Conservation (phyloP, 345 rosid species). For the Viola odorata region DNA sequence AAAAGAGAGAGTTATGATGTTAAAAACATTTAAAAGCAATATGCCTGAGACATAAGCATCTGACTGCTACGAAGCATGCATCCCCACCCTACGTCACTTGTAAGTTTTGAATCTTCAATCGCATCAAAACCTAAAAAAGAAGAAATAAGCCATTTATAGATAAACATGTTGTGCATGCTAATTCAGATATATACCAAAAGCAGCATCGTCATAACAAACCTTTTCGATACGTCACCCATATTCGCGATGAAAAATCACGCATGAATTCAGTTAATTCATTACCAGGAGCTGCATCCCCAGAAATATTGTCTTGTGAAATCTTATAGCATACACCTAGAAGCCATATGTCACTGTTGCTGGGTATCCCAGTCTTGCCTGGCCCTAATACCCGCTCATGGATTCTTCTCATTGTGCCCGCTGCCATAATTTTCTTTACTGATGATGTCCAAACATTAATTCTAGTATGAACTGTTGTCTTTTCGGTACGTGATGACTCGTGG, state of each 20-base stretch:
- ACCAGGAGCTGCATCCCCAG: conserved; percentile 30
- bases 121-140: conserved; percentile 62
- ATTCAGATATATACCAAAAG: conserved; percentile 4
- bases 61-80: conserved; percentile 99
- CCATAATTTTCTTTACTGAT: conserved; percentile 57
- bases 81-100: conserved; percentile 87
- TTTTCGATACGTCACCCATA: conserved; percentile 78
- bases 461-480: conserved; percentile 34
- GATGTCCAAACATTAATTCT: conserved; percentile 65
- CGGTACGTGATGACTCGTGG: conserved; percentile 37
- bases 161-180: background rate
- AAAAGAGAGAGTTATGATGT: background rate
- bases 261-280: conserved; percentile 51
- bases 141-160: conserved; percentile 6
- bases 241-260: conserved; percentile 71
- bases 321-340: conserved; percentile 71
- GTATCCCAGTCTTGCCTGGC: conserved; percentile 53
- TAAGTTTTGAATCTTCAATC: conserved; percentile 53
- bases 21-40: background rate
- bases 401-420: conserved; percentile 79
- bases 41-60: conserved; percentile 93
- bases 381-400: conserved; percentile 84
- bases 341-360: conserved; percentile 73
- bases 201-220: conserved; percentile 37
- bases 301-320: conserved; percentile 44